Evolutionary conservation across 345 rosid genomes (phyloP), one percentile per base, ranked within the genome.

Genomic region (Schrenkiella parvula): DNA sequence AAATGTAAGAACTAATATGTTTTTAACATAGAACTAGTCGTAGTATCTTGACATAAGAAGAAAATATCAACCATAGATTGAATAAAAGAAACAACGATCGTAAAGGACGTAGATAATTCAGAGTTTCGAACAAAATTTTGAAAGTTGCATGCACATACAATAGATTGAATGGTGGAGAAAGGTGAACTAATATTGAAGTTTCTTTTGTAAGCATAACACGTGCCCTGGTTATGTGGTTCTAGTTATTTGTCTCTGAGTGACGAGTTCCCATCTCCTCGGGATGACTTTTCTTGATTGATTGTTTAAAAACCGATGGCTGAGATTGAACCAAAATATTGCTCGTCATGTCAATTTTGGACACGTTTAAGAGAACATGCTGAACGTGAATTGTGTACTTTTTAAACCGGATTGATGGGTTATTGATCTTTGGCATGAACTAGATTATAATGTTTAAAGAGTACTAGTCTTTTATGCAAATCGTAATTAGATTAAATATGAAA

Each of bases 261-360:
- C 41, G 17, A 50, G 68, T 60, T 70, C 67, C 67, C n/a, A 60
- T 46, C 37, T 23, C 64, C 23, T 7, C 8, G 63, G 62, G 62
- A 67, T 53, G 28, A 12, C 50, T 52, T 66, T 37, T 53, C n/a
- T 4, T 26, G 19, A 39, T 9, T 67, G 38, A 26, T 39, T 52
- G 25, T 17, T 26, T 21, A 37, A 23, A 26, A 37, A 23, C 32
- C 23, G 1, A 67, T 37, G 71, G 71, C 39, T 39, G 19, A 26
- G 21, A 67, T 25, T 53, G 5, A 38, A 67, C 50, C 14, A 44
- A 7, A 25, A 25, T 17, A 39, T 37, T 66, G 28, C 13, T 66
- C 19, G 25, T 51, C 19, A 52, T 38, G 25, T 25, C 26, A n/a
- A 5, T 65, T 23, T 6, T 25, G 26, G 38, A 66, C 71, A 47